These are phyloP conservation scores for Talaromyces rugulosus DNA, from an alignment of 2,329 filamentous ascomycete genomes.

Conservation along the genomic window DNA sequence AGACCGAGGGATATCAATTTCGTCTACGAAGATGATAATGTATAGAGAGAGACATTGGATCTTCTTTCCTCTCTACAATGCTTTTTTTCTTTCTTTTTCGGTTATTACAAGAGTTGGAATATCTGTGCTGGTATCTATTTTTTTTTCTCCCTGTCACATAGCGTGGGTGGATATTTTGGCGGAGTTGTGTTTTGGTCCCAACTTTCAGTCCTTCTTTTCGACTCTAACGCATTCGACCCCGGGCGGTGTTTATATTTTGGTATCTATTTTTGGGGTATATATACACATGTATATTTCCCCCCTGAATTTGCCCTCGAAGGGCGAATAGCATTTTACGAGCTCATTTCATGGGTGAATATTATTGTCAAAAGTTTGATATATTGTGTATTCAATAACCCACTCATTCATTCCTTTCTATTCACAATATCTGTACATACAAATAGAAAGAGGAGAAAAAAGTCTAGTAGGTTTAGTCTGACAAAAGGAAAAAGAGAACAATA, in stretches of 20 bases:
- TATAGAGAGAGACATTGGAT: conserved; percentile 40
- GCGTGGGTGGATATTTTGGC: neutral
- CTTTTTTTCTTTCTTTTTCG: neutral
- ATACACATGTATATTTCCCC: too few species aligned
- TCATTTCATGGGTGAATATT: neutral
- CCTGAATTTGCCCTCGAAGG: neutral
- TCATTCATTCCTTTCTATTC: conserved; percentile 11
- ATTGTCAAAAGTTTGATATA: neutral
- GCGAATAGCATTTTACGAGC: neutral
- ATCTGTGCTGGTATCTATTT: neutral
- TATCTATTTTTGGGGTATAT: neutral
- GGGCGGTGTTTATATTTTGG: neutral
- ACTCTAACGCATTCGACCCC: neutral
- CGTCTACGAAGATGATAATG: conserved; percentile 84
- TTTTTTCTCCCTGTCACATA: neutral
- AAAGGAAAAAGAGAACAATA: conserved; percentile 14
- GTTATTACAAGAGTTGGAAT: neutral
- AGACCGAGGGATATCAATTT: conserved; percentile 88
- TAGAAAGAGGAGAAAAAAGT: conserved; percentile 10
- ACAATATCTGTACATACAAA: conserved; percentile 14
- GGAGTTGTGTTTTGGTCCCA: neutral
- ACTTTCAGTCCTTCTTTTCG: neutral
- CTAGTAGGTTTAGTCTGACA: conserved; percentile 13
- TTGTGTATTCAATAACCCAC: neutral
- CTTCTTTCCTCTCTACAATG: neutral